phyloP scores from a whole-genome alignment of 2,329 filamentous ascomycete species.

The Aspergillus terreus region DNA sequence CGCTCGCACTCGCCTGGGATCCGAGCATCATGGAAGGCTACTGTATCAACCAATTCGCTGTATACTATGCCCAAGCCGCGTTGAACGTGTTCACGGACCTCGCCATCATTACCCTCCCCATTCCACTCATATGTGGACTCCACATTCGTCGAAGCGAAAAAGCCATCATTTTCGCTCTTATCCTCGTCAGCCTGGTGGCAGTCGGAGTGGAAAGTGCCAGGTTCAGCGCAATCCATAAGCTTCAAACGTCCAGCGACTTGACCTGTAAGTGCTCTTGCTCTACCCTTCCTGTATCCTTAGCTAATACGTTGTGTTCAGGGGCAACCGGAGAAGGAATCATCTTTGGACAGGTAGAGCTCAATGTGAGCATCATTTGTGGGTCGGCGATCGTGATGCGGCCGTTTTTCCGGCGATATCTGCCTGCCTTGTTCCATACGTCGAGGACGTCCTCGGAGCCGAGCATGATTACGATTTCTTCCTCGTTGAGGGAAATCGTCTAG shows the following conservation, averaged over 20 bases:
- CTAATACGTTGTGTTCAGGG: background rate
- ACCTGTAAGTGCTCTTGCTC: background rate
- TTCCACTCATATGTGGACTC: background rate
- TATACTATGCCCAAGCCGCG: background rate
- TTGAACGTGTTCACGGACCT: background rate
- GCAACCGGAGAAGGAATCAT: background rate
- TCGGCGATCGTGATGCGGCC: slow-evolving; percentile 2
- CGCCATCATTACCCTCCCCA: background rate
- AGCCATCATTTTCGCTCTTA: background rate
- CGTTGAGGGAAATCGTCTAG: background rate
- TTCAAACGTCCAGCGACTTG: background rate
- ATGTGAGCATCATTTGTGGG: slow-evolving; percentile 1
- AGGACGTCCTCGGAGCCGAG: background rate
- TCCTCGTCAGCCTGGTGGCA: background rate
- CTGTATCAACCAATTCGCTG: background rate
- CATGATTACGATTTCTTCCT: background rate
- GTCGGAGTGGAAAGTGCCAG: too few species aligned
- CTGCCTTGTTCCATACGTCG: background rate
- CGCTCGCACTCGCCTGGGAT: background rate
- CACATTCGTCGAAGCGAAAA: background rate
- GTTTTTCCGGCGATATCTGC: slow-evolving; percentile 3
- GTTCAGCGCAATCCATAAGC: background rate
- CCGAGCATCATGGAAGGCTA: background rate
- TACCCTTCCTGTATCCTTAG: background rate
- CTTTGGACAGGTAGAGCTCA: slow-evolving; percentile 1